Evolutionary conservation across 129 eudicot genomes (phyloP).

Genomic region (Glebionis coronaria): DNA sequence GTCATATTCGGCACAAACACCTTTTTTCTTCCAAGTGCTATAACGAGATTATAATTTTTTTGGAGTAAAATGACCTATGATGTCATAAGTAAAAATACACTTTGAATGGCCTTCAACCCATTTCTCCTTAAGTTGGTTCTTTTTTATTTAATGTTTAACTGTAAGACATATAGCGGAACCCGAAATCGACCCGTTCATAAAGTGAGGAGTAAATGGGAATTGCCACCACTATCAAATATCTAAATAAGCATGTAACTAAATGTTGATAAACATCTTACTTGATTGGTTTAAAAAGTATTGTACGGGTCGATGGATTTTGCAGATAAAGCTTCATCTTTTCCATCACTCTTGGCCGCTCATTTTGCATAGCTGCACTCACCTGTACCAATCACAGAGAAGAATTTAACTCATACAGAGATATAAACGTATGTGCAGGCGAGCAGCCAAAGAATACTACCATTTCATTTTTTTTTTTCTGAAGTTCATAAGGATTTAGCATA

Average conservation of each 20-base stretch:
- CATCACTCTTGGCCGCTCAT: constrained; percentile 80
- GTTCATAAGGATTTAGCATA: constrained; percentile 9
- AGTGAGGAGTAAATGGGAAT: not conserved
- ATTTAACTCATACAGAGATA: not conserved
- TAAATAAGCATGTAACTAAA: not conserved
- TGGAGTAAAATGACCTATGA: not conserved
- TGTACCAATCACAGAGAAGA: constrained; percentile 22
- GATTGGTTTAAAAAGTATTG: constrained; percentile 86
- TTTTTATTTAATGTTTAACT: too few species aligned
- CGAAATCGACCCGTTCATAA: not conserved
- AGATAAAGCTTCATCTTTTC: constrained; percentile 86
- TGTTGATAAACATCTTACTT: constrained; percentile 50
- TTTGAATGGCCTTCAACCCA: not conserved
- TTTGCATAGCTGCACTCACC: constrained; percentile 67
- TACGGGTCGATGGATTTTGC: constrained; percentile 45
- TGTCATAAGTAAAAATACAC: not conserved
- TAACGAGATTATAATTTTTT: too few species aligned
- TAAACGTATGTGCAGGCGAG: too few species aligned
- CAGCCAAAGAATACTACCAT: too few species aligned
- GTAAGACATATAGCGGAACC: not conserved
- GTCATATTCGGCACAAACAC: too few species aligned
- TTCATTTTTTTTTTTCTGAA: too few species aligned
- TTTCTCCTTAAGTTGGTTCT: too few species aligned
- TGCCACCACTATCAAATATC: not conserved
- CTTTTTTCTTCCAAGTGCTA: too few species aligned